Evolutionary conservation across 2,329 filamentous ascomycete species (phyloP), one percentile per base, ranked within the genome.

Genomic region (Venturia aucupariae): DNA sequence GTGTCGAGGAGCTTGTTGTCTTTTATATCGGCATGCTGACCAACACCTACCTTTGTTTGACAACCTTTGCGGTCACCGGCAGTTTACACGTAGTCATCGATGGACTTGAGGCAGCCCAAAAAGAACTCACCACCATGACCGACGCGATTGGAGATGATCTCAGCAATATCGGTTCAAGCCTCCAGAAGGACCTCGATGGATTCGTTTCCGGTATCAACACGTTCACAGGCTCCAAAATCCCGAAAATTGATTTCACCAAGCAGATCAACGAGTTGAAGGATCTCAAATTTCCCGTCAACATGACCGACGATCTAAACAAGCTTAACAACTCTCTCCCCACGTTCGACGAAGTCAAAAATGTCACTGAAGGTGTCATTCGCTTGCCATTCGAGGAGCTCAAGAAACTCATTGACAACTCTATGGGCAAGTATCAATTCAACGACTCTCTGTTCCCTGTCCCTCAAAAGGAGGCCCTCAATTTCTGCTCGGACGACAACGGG

Each of bases 1-100:
- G 86, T 48, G 86, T 97, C 15, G 88, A 96, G 76, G 87, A 89
- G 73, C 87, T 97, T 63, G 87, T 97, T 67, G 81, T 97, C 68
- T 99, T 97, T 77, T 85, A 92, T 73, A 92, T 99, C 78, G 90
- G 95, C 74, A 88, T 97, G 77, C 83, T 96, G 77, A 92, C 90
- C 55, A 88, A 87, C 61, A 97, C 92, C 19, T 97, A 96, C 72
- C 82, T 91, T 68, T 99, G 94, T 72, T 83, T 99, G 62, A 90
- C 95, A 72, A 90, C 90, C 38, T 84, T 96, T 67, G 86, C 91
- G 60, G 83, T 97, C 64, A 85, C 89, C 67, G 91, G 91, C 67
- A 90, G 86, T 70, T 79, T 97, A 62, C 86, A 90, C 62, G 86
- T 87, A 55, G 90, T 84, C 19, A 77, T 89, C 62, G 78, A 81